Evolutionary conservation across 352 stramenopile species (phyloP), one percentile per base, ranked within the genome.

Genomic region (Phytopythium cucurbitacearum): DNA sequence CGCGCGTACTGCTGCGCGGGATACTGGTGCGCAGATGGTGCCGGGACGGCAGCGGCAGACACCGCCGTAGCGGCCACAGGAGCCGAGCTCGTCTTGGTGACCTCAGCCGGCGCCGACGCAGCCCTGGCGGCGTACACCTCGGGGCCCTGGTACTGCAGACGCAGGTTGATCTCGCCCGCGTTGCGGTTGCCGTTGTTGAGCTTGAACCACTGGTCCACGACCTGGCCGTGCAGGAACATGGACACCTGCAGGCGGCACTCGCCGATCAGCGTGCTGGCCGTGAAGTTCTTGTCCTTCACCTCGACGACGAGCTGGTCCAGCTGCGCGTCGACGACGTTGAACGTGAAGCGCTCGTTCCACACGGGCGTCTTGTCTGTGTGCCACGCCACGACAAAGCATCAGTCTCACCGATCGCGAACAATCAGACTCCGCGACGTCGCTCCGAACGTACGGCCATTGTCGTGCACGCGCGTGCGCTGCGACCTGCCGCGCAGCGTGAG

Each of bases 221-320:
- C 64, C 40, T 69, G 66, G 28, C 83, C 80, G 36, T 65, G 59
- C 40, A 85, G 54, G 35, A 94, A 91, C 70, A 87, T 89, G 56
- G 71, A 91, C 38, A 94, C 50, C 16, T 79, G 80, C 21, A 94
- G 67, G 13, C 72, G 72, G 43, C 71, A 75, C 54, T 87, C 76
- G n/a, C 83, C 83, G 45, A 93, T 93, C 36, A 91, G 69, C 10
- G 65, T 72, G 51, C 80, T 90, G 48, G 10, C 12, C 13, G 79
- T 89, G 48, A 90, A 89, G 59, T 90, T 94, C 62, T 89, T 89
- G 74, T 94, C 81, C 64, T 90, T 89, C 56, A 94, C 78, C 51
- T 90, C 62, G 40, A 94, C 67, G 42, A 75, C 56, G 52, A 94
- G 59, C 62, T 91, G 75, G 51, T 90, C 80, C 41, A 87, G 59